A percentile compares a stretch with the other conserved stretches of the same genome.
Evolutionary conservation across 2,329 filamentous ascomycete species (phyloP).

Genomic region (Beauveria rudraprayagi): DNA sequence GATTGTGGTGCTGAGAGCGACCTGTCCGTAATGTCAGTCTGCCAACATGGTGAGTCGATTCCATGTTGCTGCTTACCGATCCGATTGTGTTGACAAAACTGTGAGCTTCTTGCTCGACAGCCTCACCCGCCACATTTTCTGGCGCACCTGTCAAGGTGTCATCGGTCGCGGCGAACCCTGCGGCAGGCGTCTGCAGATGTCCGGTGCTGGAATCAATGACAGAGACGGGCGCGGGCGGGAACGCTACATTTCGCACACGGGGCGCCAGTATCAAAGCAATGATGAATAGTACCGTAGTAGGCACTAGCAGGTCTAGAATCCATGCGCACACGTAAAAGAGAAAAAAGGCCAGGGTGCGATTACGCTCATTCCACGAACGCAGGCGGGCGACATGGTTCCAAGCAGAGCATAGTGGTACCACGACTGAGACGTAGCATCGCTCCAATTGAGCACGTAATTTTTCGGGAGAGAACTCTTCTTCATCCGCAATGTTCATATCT

Average conservation of each 20-base stretch:
- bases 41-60: too few relatives aligned
- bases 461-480: conserved; percentile 74
- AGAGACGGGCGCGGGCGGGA: conserved; percentile 67
- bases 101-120: conserved; percentile 69
- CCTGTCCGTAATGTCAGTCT: conserved; percentile 26
- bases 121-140: conserved; percentile 70
- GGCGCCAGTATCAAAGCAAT: conserved; percentile 59
- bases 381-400: conserved; percentile 65
- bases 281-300: conserved; percentile 45
- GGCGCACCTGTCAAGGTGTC: conserved; percentile 71
- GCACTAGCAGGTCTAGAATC: conserved; percentile 57
- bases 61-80: conserved; percentile 5
- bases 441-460: conserved; percentile 71
- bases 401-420: conserved; percentile 52
- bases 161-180: conserved; percentile 63
- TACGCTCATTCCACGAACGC: conserved; percentile 66
- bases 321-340: conserved; percentile 52
- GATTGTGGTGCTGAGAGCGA: conserved; percentile 62
- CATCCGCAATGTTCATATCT: conserved; percentile 70
- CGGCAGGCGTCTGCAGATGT: conserved; percentile 63
- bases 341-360: conserved; percentile 54
- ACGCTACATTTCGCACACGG: conserved; percentile 49
- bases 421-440: conserved; percentile 68
- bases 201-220: conserved; percentile 60
- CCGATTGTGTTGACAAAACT: conserved; percentile 64